phyloP scores from a whole-genome alignment of 139 green algal species.

The Nannochloris sp. region DNA sequence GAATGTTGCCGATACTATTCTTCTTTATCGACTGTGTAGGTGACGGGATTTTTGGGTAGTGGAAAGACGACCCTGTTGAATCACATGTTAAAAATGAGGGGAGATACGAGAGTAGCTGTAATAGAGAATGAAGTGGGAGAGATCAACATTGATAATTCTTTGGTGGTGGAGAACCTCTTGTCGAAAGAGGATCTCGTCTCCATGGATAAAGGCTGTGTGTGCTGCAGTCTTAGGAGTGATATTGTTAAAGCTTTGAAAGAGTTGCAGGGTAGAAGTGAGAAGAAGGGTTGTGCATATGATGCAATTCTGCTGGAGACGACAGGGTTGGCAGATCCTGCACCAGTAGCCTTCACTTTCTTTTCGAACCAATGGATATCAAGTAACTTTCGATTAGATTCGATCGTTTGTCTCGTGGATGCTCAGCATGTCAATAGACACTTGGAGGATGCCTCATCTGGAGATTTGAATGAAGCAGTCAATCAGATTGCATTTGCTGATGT shows the following conservation, averaged over 20 bases:
- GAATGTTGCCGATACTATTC: not conserved
- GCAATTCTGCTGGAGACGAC: slow-evolving; percentile 75
- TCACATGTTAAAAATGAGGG: slow-evolving; percentile 52
- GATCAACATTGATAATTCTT: slow-evolving; percentile 78
- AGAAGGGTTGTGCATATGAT: slow-evolving; percentile 32
- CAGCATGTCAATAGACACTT: slow-evolving; percentile 34
- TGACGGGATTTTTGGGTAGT: slow-evolving; percentile 50
- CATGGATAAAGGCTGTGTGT: slow-evolving; percentile 75
- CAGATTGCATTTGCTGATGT: slow-evolving; percentile 84
- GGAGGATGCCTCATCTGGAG: slow-evolving; percentile 24
- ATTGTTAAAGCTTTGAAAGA: slow-evolving; percentile 65
- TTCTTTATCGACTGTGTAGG: not conserved
- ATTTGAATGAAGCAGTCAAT: slow-evolving; percentile 58
- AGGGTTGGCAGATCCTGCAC: slow-evolving; percentile 71
- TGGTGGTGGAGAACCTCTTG: slow-evolving; percentile 45
- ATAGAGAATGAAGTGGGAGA: slow-evolving; percentile 79
- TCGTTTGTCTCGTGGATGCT: slow-evolving; percentile 70
- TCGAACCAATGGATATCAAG: slow-evolving; percentile 69
- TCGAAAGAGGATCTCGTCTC: slow-evolving; percentile 73
- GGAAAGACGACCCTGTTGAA: slow-evolving; percentile 76
- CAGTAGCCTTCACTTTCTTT: slow-evolving; percentile 81
- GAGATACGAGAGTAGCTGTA: slow-evolving; percentile 53
- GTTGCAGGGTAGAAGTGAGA: slow-evolving; percentile 39
- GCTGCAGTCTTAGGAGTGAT: slow-evolving; percentile 75
- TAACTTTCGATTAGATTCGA: slow-evolving; percentile 66